Percentiles rank a stretch among this genome's conserved stretches.
These are phyloP conservation scores for Coemansia sp. DNA, from an alignment of 192 early-diverging fungal genomes.

Conservation along the genomic window DNA sequence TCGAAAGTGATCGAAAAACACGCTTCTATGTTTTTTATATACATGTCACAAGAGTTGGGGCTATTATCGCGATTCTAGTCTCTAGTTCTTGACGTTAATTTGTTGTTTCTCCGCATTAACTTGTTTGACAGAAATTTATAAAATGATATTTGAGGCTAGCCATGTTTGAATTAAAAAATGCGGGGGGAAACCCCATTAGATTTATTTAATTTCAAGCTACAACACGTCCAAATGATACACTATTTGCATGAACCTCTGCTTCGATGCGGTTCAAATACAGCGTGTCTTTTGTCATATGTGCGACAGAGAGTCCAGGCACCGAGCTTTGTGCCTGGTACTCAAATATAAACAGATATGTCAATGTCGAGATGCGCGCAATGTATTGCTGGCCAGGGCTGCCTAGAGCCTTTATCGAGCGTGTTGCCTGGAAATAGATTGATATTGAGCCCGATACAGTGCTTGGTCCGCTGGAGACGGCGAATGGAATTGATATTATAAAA, in stretches of 20 bases:
- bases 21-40: background rate
- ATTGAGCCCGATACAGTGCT: slow-evolving; percentile 19
- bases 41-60: too few relatives aligned
- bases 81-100: too few relatives aligned
- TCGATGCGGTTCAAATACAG: slow-evolving; percentile 33
- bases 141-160: too few relatives aligned
- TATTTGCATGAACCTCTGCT: slow-evolving; percentile 19
- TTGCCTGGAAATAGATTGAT: slow-evolving; percentile 32
- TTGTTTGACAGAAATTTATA: too few relatives aligned
- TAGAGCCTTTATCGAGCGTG: slow-evolving; percentile 26
- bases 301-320: background rate
- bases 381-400: slow-evolving; percentile 20
- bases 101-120: background rate
- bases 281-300: slow-evolving; percentile 13
- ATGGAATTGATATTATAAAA: slow-evolving; percentile 31
- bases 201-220: background rate
- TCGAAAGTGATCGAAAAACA: background rate
- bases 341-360: slow-evolving; percentile 33
- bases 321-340: slow-evolving; percentile 17
- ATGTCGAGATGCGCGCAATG: slow-evolving; percentile 23
- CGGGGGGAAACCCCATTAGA: background rate
- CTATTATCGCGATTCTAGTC: background rate
- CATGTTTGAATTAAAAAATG: too few relatives aligned
- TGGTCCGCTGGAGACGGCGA: slow-evolving; percentile 17
- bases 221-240: slow-evolving; percentile 8